A percentile compares a stretch with the other conserved stretches of the same genome.
phyloP scores from a whole-genome alignment of 108 stramenopile genomes.

The Seminavis robusta region DNA sequence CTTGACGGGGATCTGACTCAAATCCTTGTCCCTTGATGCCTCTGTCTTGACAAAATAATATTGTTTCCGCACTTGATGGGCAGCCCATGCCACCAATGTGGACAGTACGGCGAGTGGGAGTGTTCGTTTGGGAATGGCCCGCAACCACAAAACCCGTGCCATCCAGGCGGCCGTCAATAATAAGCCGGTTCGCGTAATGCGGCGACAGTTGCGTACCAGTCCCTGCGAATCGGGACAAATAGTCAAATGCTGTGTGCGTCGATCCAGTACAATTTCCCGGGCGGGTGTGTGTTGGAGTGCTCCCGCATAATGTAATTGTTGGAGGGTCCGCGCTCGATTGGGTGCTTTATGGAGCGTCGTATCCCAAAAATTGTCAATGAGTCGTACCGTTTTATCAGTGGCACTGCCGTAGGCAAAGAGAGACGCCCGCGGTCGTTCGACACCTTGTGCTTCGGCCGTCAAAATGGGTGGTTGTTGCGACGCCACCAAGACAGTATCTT shows the following conservation, averaged over 20 bases:
- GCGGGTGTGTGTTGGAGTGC: constrained; percentile 27
- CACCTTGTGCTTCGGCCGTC: constrained; percentile 43
- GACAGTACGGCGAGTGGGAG: background rate
- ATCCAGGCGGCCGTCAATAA: background rate
- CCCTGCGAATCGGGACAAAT: constrained; percentile 53
- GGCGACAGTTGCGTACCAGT: constrained; percentile 48
- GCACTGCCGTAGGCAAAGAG: constrained; percentile 3
- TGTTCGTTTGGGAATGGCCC: constrained; percentile 6
- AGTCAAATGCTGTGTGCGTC: constrained; percentile 47
- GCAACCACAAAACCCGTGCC: background rate
- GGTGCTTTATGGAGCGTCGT: constrained; percentile 46
- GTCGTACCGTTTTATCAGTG: constrained; percentile 12
- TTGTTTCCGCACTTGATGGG: constrained; percentile 20
- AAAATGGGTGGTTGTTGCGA: constrained; percentile 55
- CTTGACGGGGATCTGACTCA: constrained; percentile 33
- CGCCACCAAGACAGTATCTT: constrained; percentile 64
- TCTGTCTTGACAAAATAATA: constrained; percentile 46
- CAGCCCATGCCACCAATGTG: constrained; percentile 3
- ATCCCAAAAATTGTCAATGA: constrained; percentile 55
- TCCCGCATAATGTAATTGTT: constrained; percentile 17
- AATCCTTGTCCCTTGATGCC: constrained; percentile 26
- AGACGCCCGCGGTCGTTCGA: constrained; percentile 5
- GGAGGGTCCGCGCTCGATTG: constrained; percentile 44
- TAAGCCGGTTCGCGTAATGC: constrained; percentile 1
- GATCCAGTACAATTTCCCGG: constrained; percentile 47